Evolutionary conservation across 192 early-diverging fungal species (phyloP).

Genomic region (Linderina pennispora): DNA sequence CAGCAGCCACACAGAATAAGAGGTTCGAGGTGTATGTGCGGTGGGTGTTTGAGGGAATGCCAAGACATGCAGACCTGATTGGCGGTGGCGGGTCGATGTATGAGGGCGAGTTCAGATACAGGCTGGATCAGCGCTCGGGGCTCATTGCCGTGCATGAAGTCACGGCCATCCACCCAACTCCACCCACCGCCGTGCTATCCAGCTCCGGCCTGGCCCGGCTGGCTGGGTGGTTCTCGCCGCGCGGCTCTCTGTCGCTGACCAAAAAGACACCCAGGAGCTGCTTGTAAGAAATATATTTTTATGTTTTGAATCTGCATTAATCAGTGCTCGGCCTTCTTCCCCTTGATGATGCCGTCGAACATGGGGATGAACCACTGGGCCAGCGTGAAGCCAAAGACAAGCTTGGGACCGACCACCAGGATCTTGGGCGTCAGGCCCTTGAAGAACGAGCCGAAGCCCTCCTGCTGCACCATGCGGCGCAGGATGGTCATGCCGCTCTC

Average conservation of each 20-base stretch:
- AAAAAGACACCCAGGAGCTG: background rate
- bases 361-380: constrained; percentile 90
- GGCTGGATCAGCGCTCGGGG: constrained; percentile 16
- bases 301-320: too few species aligned
- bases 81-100: constrained; percentile 22
- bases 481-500: constrained; percentile 86
- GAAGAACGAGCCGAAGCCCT: constrained; percentile 92
- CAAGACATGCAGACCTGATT: constrained; percentile 26
- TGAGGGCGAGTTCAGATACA: constrained; percentile 44
- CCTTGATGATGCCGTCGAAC: constrained; percentile 38
- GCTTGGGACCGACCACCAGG: constrained; percentile 89
- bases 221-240: constrained; percentile 35
- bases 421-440: constrained; percentile 90
- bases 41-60: constrained; percentile 43
- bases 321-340: constrained; percentile 1
- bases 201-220: constrained; percentile 31
- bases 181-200: constrained; percentile 23
- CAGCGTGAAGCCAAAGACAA: constrained; percentile 95
- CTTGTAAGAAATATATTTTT: background rate
- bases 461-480: constrained; percentile 82
- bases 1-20: background rate
- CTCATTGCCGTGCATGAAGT: constrained; percentile 36
- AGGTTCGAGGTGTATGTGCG: constrained; percentile 23
- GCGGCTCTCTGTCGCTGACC: constrained; percentile 25
- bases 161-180: constrained; percentile 37